These are phyloP conservation scores for Blumeria hordei DNA, from an alignment of 2,329 filamentous ascomycete species.

Conservation along the genomic window DNA sequence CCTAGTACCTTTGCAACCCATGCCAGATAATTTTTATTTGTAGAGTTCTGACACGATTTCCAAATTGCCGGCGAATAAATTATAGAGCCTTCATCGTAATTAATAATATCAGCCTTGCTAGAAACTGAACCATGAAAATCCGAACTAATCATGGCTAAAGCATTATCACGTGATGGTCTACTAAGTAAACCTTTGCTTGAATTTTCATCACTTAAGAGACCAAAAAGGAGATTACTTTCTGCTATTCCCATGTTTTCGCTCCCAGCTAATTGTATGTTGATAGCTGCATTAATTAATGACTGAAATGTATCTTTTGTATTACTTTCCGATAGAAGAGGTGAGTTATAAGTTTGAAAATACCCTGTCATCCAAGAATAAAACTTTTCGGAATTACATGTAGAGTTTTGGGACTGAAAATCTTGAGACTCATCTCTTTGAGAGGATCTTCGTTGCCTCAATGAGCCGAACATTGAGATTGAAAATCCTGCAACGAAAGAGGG, in stretches of 20 bases:
- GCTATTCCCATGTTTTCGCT: constrained; percentile 43
- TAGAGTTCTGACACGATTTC: constrained; percentile 43
- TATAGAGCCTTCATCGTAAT: constrained; percentile 37
- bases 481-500: constrained; percentile 66
- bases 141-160: constrained; percentile 48
- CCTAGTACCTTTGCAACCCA: constrained; percentile 79
- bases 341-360: constrained; percentile 40
- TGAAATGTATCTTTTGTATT: constrained; percentile 31
- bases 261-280: constrained; percentile 39
- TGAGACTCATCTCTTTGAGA: constrained; percentile 62
- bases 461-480: constrained; percentile 54
- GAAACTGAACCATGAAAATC: constrained; percentile 41
- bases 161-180: constrained; percentile 41
- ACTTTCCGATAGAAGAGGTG: constrained; percentile 14
- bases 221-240: constrained; percentile 60
- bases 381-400: constrained; percentile 45
- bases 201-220: constrained; percentile 51
- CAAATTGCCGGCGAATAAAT: constrained; percentile 43
- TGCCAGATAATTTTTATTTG: constrained; percentile 45
- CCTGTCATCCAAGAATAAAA: constrained; percentile 62
- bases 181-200: constrained; percentile 40
- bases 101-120: constrained; percentile 40
- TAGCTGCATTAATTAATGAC: constrained; percentile 43
- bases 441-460: constrained; percentile 45
- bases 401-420: constrained; percentile 56